Percentiles rank a stretch among this genome's conserved stretches.
These are phyloP conservation scores for Firmiana major DNA, from an alignment of 345 rosid genomes.

Conservation along the genomic window DNA sequence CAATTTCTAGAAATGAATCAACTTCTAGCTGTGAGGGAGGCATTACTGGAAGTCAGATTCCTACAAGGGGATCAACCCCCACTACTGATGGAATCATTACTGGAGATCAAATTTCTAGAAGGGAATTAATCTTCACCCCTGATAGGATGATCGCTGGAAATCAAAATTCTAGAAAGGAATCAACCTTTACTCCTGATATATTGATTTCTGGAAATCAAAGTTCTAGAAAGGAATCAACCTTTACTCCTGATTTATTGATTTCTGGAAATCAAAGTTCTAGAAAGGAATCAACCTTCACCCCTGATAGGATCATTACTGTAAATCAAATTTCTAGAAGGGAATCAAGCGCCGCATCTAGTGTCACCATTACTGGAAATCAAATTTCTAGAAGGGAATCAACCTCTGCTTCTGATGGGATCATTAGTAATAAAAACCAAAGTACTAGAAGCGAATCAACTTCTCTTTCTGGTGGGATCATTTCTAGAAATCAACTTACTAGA, in stretches of 20 bases:
- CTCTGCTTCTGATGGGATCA: neutral
- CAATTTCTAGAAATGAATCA: conserved; percentile 1
- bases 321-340: conserved; percentile 9
- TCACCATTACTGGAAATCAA: neutral
- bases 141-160: neutral
- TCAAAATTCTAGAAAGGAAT: conserved; percentile 12
- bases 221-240: conserved; percentile 7
- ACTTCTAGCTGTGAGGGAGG: neutral
- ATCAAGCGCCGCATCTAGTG: conserved; percentile 12
- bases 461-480: neutral
- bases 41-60: neutral
- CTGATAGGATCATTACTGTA: neutral
- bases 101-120: neutral
- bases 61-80: neutral
- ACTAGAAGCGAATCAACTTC: conserved; percentile 2
- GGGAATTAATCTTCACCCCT: neutral
- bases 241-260: neutral
- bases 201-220: neutral
- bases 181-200: neutral
- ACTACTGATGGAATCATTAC: neutral
- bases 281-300: neutral
- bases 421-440: neutral
- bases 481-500: neutral
- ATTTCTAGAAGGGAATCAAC: conserved; percentile 1
- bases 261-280: neutral